These are phyloP conservation scores for Zygoascus tannicola DNA, from an alignment of 805 yeast genomes.

Conservation along the genomic window DNA sequence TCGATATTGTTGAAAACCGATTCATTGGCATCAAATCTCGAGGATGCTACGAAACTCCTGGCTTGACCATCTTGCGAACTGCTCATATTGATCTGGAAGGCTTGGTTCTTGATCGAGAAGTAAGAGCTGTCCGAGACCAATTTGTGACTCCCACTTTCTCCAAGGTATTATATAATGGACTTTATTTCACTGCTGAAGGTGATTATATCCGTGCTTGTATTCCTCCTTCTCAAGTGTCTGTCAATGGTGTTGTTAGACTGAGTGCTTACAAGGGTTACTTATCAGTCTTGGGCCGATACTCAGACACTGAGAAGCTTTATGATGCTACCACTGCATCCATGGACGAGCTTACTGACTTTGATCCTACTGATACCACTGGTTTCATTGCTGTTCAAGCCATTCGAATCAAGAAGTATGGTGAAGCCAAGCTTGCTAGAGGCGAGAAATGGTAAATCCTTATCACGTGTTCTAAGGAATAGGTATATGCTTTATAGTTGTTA, in stretches of 20 bases:
- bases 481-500: no score
- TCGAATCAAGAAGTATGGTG: conserved; percentile 97
- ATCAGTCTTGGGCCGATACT: conserved; percentile 82
- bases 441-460: conserved; percentile 27
- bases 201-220: conserved; percentile 77
- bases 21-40: conserved; percentile 97
- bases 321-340: conserved; percentile 97
- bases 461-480: no score
- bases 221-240: conserved; percentile 87
- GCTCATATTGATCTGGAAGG: conserved; percentile 97
- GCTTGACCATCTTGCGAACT: conserved; percentile 84
- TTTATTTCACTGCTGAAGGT: conserved; percentile 97
- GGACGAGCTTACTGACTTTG: conserved; percentile 98
- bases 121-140: conserved; percentile 90
- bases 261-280: conserved; percentile 87
- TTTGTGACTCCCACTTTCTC: conserved; percentile 92
- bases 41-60: conserved; percentile 99
- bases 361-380: conserved; percentile 94
- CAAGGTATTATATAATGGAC: conserved; percentile 87
- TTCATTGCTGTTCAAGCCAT: conserved; percentile 97
- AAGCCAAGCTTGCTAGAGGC: conserved; percentile 78
- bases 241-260: conserved; percentile 93
- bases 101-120: conserved; percentile 93
- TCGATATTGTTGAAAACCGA: conserved; percentile 98
- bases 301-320: conserved; percentile 91